Percentiles rank a stretch among this genome's conserved stretches.
phyloP scores from a whole-genome alignment of 2,329 filamentous ascomycete genomes.

The Aureobasidium vineae region DNA sequence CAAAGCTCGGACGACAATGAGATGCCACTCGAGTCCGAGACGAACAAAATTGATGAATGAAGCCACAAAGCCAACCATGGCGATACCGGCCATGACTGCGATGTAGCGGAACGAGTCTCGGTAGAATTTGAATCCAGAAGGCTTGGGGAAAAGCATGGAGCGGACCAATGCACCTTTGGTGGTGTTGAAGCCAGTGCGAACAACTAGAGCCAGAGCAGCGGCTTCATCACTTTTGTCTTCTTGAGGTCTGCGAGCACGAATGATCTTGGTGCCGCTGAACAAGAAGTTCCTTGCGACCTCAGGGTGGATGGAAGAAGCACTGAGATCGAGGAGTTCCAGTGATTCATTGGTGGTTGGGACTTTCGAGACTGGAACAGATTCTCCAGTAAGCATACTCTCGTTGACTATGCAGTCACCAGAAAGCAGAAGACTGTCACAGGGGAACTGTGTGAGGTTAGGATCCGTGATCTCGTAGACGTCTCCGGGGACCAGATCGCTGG shows the following conservation, averaged over 20 bases:
- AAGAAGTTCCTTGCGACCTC: slow-evolving; percentile 85
- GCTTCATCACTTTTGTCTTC: slow-evolving; percentile 83
- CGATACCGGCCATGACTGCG: slow-evolving; percentile 88
- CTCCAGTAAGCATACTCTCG: slow-evolving; percentile 96
- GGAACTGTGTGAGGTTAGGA: slow-evolving; percentile 81
- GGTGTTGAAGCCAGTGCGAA: slow-evolving; percentile 94
- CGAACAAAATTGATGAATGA: slow-evolving; percentile 93
- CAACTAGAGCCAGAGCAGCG: slow-evolving; percentile 85
- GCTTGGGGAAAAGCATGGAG: slow-evolving; percentile 98
- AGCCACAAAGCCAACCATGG: slow-evolving; percentile 79
- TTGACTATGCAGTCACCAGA: slow-evolving; percentile 98
- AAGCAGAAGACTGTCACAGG: slow-evolving; percentile 86
- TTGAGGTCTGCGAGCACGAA: slow-evolving; percentile 83
- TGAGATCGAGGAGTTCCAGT: slow-evolving; percentile 71
- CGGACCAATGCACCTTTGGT: slow-evolving; percentile 94
- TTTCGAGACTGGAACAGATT: slow-evolving; percentile 97
- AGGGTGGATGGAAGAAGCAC: slow-evolving; percentile 76
- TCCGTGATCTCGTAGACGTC: slow-evolving; percentile 98
- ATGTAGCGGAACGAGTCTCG: slow-evolving; percentile 97
- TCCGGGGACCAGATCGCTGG: slow-evolving; percentile 85
- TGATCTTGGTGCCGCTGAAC: slow-evolving; percentile 93
- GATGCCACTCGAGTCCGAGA: slow-evolving; percentile 77
- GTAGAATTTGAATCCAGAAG: slow-evolving; percentile 98
- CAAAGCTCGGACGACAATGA: slow-evolving; percentile 87
- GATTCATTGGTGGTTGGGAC: slow-evolving; percentile 77